phyloP scores from a whole-genome alignment of 2,329 filamentous ascomycete genomes.

The Ceratocystis alfenasii region DNA sequence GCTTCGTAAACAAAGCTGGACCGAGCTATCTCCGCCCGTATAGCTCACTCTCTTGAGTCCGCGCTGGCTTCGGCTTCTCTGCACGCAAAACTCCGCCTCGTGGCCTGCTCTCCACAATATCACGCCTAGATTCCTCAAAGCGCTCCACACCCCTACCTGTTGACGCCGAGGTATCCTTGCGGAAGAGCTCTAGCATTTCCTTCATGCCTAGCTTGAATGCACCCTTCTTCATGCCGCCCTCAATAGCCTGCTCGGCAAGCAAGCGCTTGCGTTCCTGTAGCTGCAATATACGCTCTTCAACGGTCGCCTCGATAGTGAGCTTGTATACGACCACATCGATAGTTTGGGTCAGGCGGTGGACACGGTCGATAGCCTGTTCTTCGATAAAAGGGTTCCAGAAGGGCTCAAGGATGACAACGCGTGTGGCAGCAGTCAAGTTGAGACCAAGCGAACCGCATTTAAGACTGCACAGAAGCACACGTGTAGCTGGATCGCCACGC shows the following conservation, averaged over 20 bases:
- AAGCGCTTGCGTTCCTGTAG: conserved; percentile 89
- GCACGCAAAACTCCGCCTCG: conserved; percentile 26
- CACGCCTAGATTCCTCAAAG: not conserved
- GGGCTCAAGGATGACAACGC: conserved; percentile 89
- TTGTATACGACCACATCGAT: conserved; percentile 92
- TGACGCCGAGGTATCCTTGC: conserved; percentile 32
- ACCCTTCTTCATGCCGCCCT: conserved; percentile 60
- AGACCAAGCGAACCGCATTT: conserved; percentile 88
- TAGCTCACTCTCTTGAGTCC: conserved; percentile 31
- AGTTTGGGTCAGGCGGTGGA: conserved; percentile 95
- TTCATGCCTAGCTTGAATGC: conserved; percentile 78
- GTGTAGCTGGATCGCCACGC: conserved; percentile 59
- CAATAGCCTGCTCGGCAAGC: conserved; percentile 83
- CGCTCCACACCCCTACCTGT: conserved; percentile 16
- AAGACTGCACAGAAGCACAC: conserved; percentile 81
- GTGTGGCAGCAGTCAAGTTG: conserved; percentile 84
- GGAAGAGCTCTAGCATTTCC: conserved; percentile 86
- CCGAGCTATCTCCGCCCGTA: conserved; percentile 35
- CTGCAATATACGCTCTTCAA: conserved; percentile 89
- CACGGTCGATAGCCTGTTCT: conserved; percentile 96
- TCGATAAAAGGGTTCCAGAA: conserved; percentile 99
- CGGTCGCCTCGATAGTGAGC: conserved; percentile 71
- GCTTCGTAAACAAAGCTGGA: too few species aligned
- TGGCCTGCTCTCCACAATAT: conserved; percentile 23
- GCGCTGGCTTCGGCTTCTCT: conserved; percentile 21